Evolutionary conservation across 305 asterid genomes (phyloP).

Genomic region (Stenogyne calaminthoides): DNA sequence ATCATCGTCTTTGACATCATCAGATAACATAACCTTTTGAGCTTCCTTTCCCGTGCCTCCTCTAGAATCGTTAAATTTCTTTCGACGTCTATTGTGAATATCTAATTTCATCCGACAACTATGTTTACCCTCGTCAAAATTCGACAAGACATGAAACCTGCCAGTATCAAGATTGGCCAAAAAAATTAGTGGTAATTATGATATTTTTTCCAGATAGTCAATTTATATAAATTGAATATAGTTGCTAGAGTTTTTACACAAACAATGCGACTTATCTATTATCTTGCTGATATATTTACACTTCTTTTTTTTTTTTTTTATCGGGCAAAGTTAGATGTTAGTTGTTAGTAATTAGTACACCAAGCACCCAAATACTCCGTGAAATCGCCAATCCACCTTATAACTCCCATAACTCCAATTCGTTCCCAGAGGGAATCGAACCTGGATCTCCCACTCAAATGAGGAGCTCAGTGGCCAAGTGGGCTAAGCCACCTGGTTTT

Average conservation of each 20-base stretch:
- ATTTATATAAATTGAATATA: neutral
- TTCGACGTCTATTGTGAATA: conserved; percentile 81
- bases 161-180: conserved; percentile 24
- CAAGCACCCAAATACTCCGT: no score
- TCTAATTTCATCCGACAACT: conserved; percentile 92
- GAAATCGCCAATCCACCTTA: no score
- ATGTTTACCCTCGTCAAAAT: conserved; percentile 94
- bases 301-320: no score
- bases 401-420: no score
- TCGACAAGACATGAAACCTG: conserved; percentile 87
- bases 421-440: no score
- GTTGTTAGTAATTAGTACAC: no score
- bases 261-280: neutral
- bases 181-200: neutral
- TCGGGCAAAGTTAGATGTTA: no score
- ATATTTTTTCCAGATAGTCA: neutral
- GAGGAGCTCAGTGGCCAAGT: no score
- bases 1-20: conserved; percentile 61
- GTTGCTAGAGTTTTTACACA: neutral
- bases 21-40: conserved; percentile 43
- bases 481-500: no score
- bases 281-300: neutral
- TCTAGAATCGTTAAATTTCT: conserved; percentile 64
- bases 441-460: no score
- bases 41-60: conserved; percentile 48